Base-by-base conservation (phyloP, 139 green algal genomes). In the Pleodorina starrii region DNA sequence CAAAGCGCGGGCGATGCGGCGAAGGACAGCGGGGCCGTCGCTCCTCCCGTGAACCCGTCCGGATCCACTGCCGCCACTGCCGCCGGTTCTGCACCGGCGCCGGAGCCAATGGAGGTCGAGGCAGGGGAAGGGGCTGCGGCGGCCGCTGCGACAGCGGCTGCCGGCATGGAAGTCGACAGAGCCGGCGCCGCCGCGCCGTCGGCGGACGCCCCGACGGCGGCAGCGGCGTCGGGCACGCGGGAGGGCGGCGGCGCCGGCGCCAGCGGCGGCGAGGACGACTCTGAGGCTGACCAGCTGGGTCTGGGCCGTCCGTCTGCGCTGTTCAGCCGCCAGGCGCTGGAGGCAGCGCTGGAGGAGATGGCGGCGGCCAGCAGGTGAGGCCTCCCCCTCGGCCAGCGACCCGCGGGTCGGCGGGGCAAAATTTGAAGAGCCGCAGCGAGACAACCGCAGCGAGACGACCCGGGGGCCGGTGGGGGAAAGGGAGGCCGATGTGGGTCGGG, bases 291-390 rank as follows among this genome's bases (percentile, higher is more conserved):
- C 44, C 27, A 54, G 68, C 46, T 88, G 83, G 83, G 83, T 9
- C 66, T 80, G 83, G 83, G 68, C 25, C 83, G 83, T 16, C 63
- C 83, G 11, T 59, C 46, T 25, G 32, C 43, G 68, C 63, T 88
- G 32, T 88, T 88, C 69, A 72, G 57, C 1, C 66, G 68, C 4
- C 32, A 71, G 66, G 83, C 83, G 35, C 83, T 88, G 66, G 83
- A 88, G 83, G 66, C 25, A 44, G 83, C 83, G 9, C n/a, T 77
- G 81, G 5, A 25, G 54, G 54, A 2, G 42, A 1, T 44, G 40
- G 14, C 3, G 57, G 57, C 14, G 23, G 36, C 17, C 71, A 46
- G 16, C 29, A 80, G 72, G 42, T 51, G 72, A 36, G 35, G 63
- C n/a, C n/a, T n/a, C n/a, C n/a, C n/a, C n/a, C n/a, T n/a, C n/a